Base-by-base conservation (phyloP, 2,329 filamentous ascomycete genomes). In the Xylaria hypoxylon region DNA sequence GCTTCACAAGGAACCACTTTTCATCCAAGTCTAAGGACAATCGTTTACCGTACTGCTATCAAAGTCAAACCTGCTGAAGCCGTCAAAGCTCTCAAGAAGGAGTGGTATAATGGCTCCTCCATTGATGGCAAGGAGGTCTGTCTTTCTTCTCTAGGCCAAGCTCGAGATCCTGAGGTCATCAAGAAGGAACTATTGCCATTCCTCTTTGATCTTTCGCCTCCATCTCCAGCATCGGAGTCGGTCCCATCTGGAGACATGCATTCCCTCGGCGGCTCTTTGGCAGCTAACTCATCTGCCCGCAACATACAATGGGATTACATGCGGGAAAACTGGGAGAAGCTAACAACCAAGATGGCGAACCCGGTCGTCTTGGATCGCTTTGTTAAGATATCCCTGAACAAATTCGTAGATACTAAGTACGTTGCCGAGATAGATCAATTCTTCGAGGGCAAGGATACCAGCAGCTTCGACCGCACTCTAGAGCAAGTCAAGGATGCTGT, bases 41-140 rank as follows among this genome's bases (percentile, higher is more conserved):
- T 93, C 1, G 87, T 97, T 66, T 98, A 94, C 84, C 89, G 90
- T 65, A 90, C 94, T 40, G 91, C 89, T 28, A 85, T 97, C 66
- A 90, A 89, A 70, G 79, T 80, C 64, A 88, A 94, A 70, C 89
- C 93, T 6, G 88, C 88, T 7, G 85, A 86, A 59, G 83, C 89
- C 17, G 92, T 93, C 71, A 86, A 91, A 31, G 86, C 90, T 7
- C 86, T 99, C 61, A 93, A 95, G 82, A 88, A 93, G 61, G 94
- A 97, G 78, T 98, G 93, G 85, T 85, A 89, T 69, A 89, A 84
- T 57, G 96, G 93, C 13, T 90, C 91, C 59, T 93, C 94, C 7
- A 90, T 97, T 42, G 96, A 98, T 74, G 94, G 94, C 73, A 96
- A 94, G 80, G 94, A 97, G 72, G 92, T 97, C 70, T 91, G 89